phyloP scores from a whole-genome alignment of 2,329 filamentous ascomycete species.

The Capronia americana region DNA sequence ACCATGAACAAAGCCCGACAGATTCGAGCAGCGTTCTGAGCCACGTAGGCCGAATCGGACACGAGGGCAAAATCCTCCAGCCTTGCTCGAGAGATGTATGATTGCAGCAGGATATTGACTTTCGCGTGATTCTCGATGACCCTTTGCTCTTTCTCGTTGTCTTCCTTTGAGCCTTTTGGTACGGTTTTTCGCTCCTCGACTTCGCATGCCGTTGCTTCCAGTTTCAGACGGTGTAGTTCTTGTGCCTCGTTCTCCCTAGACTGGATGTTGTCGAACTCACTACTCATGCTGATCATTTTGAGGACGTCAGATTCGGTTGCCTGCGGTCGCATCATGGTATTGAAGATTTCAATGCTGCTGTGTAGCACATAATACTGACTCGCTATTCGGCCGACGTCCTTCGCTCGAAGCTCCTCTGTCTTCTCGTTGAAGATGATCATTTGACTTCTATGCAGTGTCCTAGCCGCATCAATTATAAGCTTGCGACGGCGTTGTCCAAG shows the following conservation, averaged over 20 bases:
- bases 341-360: constrained; percentile 94
- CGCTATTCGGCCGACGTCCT: constrained; percentile 94
- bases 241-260: constrained; percentile 87
- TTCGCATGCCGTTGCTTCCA: constrained; percentile 76
- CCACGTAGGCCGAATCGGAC: constrained; percentile 92
- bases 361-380: constrained; percentile 97
- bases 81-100: constrained; percentile 86
- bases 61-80: constrained; percentile 92
- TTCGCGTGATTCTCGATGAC: constrained; percentile 78
- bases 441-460: constrained; percentile 86
- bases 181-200: constrained; percentile 71
- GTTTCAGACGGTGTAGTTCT: constrained; percentile 76
- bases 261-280: constrained; percentile 97
- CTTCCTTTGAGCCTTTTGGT: constrained; percentile 63
- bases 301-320: constrained; percentile 90
- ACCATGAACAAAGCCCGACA: constrained; percentile 97
- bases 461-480: constrained; percentile 85
- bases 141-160: constrained; percentile 70
- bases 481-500: constrained; percentile 85
- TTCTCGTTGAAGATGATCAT: constrained; percentile 99
- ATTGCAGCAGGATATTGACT: constrained; percentile 93
- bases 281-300: constrained; percentile 96
- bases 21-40: constrained; percentile 93
- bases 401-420: constrained; percentile 90
- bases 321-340: constrained; percentile 85